Evolutionary conservation across 2,329 filamentous ascomycete genomes (phyloP).

Genomic region (Fusarium multiceps): DNA sequence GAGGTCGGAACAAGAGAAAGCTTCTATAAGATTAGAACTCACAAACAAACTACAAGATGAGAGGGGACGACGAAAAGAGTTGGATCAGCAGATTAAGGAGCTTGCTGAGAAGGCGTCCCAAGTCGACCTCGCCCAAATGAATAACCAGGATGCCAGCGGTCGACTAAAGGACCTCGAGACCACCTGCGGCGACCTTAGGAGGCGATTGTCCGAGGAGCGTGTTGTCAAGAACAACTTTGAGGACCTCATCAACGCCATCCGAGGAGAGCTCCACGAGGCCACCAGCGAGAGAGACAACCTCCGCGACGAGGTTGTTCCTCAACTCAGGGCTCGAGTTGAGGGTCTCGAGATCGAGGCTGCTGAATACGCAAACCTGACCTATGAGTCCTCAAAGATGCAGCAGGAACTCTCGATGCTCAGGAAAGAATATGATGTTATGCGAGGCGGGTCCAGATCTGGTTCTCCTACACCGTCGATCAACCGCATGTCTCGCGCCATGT

Average conservation of each 20-base stretch:
- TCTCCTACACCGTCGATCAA: constrained; percentile 40
- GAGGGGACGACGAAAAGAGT: constrained; percentile 75
- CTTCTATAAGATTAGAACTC: constrained; percentile 84
- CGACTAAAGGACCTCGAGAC: constrained; percentile 82
- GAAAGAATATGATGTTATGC: constrained; percentile 71
- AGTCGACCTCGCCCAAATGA: constrained; percentile 65
- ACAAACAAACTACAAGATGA: constrained; percentile 90
- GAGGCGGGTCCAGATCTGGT: constrained; percentile 52
- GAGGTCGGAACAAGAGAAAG: constrained; percentile 89
- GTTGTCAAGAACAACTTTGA: constrained; percentile 93
- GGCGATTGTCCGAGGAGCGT: constrained; percentile 85
- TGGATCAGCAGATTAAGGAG: constrained; percentile 86
- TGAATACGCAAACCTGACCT: constrained; percentile 77
- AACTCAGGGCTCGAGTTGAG: constrained; percentile 79
- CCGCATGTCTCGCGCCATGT: constrained; percentile 48
- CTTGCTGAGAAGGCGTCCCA: constrained; percentile 82
- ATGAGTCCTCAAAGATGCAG: constrained; percentile 86
- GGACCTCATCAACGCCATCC: constrained; percentile 86
- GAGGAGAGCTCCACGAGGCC: constrained; percentile 82
- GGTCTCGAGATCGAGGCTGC: constrained; percentile 80
- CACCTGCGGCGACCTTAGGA: constrained; percentile 83
- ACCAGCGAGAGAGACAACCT: constrained; percentile 92
- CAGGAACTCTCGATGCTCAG: constrained; percentile 82
- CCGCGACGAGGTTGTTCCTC: constrained; percentile 86
- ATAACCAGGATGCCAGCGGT: constrained; percentile 65